These are phyloP conservation scores for Cruciata laevipes DNA, from an alignment of 257 asterid genomes.

Conservation along the genomic window DNA sequence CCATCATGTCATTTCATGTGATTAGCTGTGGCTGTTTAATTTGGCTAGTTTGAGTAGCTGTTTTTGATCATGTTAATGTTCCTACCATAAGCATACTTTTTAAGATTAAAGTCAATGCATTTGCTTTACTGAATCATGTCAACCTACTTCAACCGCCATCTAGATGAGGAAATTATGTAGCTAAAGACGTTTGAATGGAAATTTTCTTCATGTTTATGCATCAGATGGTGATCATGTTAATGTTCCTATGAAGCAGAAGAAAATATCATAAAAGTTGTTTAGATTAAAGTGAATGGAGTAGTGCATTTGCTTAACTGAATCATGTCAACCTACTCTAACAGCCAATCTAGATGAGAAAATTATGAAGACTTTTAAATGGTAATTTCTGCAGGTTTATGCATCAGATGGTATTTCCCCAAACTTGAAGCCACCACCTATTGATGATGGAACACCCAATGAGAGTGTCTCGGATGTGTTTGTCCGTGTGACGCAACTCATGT, in stretches of 20 bases:
- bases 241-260: neutral
- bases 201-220: too few relatives aligned
- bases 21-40: too few relatives aligned
- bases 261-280: neutral
- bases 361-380: neutral
- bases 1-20: too few relatives aligned
- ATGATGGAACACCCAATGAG: conserved; percentile 90
- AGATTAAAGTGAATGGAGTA: neutral
- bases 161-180: too few relatives aligned
- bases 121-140: too few relatives aligned
- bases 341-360: neutral
- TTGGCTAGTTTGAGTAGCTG: too few relatives aligned
- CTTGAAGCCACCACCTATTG: conserved; percentile 74
- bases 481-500: conserved; percentile 92
- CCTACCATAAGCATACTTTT: too few relatives aligned
- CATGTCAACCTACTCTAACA: neutral
- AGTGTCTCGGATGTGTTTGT: conserved; percentile 89
- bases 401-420: conserved; percentile 68
- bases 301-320: neutral
- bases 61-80: neutral
- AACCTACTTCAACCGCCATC: too few relatives aligned
- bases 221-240: neutral
- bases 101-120: too few relatives aligned
- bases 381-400: conserved; percentile 54
- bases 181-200: too few relatives aligned